Evolutionary conservation across 139 green algal species (phyloP).

Genomic region (Mesotaenium endlicherianum): DNA sequence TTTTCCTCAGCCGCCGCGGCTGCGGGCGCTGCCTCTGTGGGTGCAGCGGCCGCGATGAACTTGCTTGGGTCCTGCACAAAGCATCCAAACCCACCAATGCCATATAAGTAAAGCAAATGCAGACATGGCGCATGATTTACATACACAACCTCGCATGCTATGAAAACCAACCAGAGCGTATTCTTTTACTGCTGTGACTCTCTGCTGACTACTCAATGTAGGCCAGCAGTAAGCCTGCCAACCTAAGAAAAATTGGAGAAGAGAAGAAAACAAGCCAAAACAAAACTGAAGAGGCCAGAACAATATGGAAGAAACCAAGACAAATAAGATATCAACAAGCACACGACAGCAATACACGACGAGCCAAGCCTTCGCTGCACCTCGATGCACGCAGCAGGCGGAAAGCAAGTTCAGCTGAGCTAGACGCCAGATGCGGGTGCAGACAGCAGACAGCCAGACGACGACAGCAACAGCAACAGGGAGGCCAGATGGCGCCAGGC

Average conservation of each 20-base stretch:
- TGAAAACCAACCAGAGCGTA: not conserved
- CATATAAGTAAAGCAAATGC: not conserved
- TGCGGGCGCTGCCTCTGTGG: not conserved
- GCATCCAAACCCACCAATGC: not conserved
- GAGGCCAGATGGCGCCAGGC: not conserved
- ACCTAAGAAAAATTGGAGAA: no score
- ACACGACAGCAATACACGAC: not conserved
- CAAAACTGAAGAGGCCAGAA: no score
- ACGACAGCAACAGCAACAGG: not conserved
- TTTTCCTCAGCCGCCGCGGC: not conserved
- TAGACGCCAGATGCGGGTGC: not conserved
- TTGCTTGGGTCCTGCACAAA: conserved; percentile 1
- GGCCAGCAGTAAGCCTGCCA: no score
- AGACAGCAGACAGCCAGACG: not conserved
- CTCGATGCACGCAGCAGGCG: not conserved
- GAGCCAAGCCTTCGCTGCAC: not conserved
- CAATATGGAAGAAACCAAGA: no score
- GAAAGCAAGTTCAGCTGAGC: not conserved
- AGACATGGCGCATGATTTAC: not conserved
- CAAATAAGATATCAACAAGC: no score
- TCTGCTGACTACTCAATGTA: no score
- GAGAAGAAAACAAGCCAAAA: no score
- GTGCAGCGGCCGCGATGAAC: not conserved
- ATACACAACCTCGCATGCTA: not conserved
- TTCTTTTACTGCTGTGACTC: no score